A percentile compares a stretch with the other conserved stretches of the same genome.
Conservation (phyloP, 305 asterid species). For the Fraxinus platypoda region DNA sequence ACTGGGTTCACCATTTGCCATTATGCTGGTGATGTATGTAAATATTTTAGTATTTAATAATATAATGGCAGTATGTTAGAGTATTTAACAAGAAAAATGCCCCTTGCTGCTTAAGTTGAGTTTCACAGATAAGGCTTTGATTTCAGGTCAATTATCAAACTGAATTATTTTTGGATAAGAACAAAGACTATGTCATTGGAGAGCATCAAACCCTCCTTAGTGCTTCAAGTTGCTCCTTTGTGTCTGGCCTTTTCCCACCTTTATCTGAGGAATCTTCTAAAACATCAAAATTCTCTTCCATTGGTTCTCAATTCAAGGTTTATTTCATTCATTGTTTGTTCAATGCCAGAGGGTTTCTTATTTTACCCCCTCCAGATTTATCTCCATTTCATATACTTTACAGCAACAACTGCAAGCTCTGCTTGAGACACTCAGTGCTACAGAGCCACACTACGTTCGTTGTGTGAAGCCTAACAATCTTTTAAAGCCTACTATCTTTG, state of each 20-base stretch:
- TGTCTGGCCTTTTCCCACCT: conserved; percentile 77
- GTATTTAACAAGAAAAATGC: background rate
- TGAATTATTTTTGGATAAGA: conserved; percentile 81
- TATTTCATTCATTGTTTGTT: conserved; percentile 19
- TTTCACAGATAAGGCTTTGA: conserved; percentile 30
- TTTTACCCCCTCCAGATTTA: conserved; percentile 21
- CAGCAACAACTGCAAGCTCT: conserved; percentile 91
- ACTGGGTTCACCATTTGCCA: conserved; percentile 85
- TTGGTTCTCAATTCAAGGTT: conserved; percentile 91
- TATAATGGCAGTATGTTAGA: conserved; percentile 6
- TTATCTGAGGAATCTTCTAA: conserved; percentile 81
- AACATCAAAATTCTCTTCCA: conserved; percentile 83
- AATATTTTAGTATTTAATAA: conserved; percentile 15
- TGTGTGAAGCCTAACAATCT: conserved; percentile 91
- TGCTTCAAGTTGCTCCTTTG: conserved; percentile 76
- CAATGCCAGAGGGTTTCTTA: conserved; percentile 11
- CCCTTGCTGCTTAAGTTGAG: conserved; percentile 21
- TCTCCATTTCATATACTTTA: conserved; percentile 25
- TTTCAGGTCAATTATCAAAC: conserved; percentile 92
- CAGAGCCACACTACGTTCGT: conserved; percentile 90
- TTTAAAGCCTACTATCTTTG: conserved; percentile 81
- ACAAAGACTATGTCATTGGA: conserved; percentile 84
- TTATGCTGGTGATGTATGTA: conserved; percentile 96
- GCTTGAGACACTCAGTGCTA: conserved; percentile 82
- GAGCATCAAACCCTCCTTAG: conserved; percentile 90